Evolutionary conservation across 345 rosid species (phyloP).

Genomic region (Kernera saxatilis): DNA sequence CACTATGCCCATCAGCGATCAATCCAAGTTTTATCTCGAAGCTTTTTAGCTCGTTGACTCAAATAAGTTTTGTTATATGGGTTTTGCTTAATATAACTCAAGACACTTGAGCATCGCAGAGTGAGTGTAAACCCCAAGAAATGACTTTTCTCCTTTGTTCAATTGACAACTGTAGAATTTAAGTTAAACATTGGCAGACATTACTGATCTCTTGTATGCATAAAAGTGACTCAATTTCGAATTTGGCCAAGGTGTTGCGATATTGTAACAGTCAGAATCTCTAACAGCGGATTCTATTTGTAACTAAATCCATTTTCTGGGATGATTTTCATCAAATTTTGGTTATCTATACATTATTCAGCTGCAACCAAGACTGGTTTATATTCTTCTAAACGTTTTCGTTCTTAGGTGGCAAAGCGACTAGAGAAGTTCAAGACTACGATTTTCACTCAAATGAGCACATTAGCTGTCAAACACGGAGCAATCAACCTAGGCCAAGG

Average conservation of each 20-base stretch:
- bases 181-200: not conserved
- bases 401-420: constrained; percentile 63
- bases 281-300: not conserved
- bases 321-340: not conserved
- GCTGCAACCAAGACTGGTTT: not conserved
- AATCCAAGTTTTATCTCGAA: not conserved
- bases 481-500: constrained; percentile 96
- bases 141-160: not conserved
- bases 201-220: not conserved
- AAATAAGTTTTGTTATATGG: not conserved
- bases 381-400: not conserved
- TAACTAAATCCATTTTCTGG: too few species aligned
- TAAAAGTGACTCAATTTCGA: not conserved
- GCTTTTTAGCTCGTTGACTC: constrained; percentile 3
- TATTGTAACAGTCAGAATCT: not conserved
- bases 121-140: not conserved
- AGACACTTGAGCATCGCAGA: not conserved
- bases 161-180: not conserved
- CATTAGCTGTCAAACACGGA: constrained; percentile 72
- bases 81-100: not conserved
- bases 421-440: constrained; percentile 96
- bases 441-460: constrained; percentile 92
- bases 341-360: not conserved
- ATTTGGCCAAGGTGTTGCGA: not conserved
- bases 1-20: not conserved